Evolutionary conservation across 2,329 filamentous ascomycete species (phyloP), one percentile per base, ranked within the genome.

Genomic region (Trichoderma breve): DNA sequence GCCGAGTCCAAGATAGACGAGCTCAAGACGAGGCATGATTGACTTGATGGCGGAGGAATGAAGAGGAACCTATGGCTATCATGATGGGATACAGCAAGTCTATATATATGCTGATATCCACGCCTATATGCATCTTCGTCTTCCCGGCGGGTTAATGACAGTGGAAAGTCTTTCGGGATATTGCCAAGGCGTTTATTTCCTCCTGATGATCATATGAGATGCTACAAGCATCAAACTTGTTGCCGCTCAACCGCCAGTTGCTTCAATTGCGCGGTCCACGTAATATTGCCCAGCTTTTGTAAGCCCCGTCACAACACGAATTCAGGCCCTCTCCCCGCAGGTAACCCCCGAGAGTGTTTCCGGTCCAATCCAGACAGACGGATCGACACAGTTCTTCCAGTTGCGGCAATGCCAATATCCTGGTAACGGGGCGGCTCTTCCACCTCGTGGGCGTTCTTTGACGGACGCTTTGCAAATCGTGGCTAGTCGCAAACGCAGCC

Each of bases 1-100:
- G 60, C 65, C 60, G 51, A 72, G 60, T 18, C 71, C 71, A 28
- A 72, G 65, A 24, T n/a, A 53, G 6, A 47, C 8, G 21, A 62
- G 55, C 64, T 71, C 34, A 51, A 32, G 65, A 11, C 24, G 36
- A 69, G 57, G 34, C 65, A 69, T 69, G 12, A 21, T 7, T 51
- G 14, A 60, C 4, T 2, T 12, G 28, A 12, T 18, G 12, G 4
- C 3, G 5, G 15, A 28, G 15, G 24, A 28, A 11, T 43, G 32
- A 67, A 15, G 34, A 30, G 63, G 32, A 24, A 18, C 11, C 3
- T 6, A 3, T 6, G 7, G 34, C 6, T 11, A 30, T 15, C 6
- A 4, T 58, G 21, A 15, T 6, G 12, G 8, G 39, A 43, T 30
- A 26, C 9, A 30, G 32, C 18, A 28, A 32, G 32, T 12, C 6